A percentile compares a stretch with the other conserved stretches of the same genome.
Conservation (phyloP, 768 basidiomycete genomes). For the Boletus coccyginus region DNA sequence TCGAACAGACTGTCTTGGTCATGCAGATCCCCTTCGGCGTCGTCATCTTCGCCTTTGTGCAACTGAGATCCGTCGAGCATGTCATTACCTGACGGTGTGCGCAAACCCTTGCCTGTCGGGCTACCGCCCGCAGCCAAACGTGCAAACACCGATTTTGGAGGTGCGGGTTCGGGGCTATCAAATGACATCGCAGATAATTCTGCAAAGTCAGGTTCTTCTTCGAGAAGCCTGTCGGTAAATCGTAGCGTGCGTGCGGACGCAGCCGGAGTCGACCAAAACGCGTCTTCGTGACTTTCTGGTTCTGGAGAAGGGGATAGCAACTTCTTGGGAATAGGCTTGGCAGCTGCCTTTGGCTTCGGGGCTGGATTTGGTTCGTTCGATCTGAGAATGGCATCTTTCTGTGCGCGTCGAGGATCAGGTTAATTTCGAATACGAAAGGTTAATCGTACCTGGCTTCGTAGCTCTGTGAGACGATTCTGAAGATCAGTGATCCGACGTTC, state of each 20-base stretch:
- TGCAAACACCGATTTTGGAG: conserved; percentile 30
- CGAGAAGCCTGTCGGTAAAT: conserved; percentile 60
- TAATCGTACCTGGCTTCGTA: conserved; percentile 37
- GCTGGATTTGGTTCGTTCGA: conserved; percentile 16
- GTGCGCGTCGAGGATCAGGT: not conserved
- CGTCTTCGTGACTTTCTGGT: conserved; percentile 46
- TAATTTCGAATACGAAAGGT: not conserved
- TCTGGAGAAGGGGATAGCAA: conserved; percentile 20
- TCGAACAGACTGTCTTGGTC: conserved; percentile 16
- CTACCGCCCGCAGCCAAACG: conserved; percentile 15
- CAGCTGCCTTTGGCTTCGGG: conserved; percentile 8
- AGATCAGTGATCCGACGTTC: conserved; percentile 42
- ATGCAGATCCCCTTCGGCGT: not conserved
- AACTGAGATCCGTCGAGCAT: conserved; percentile 5
- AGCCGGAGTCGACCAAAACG: conserved; percentile 62
- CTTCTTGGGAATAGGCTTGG: conserved; percentile 13
- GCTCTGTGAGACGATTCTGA: conserved; percentile 40
- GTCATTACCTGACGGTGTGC: not conserved
- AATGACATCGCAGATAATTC: conserved; percentile 49
- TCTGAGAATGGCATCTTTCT: conserved; percentile 30
- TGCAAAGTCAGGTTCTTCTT: conserved; percentile 60
- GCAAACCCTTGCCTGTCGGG: conserved; percentile 5
- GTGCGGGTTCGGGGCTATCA: conserved; percentile 39
- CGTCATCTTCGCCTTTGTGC: conserved; percentile 1
- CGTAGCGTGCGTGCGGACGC: conserved; percentile 54